These are phyloP conservation scores for Basidiobolus meristosporus DNA, from an alignment of 371 early-diverging fungal genomes.

Conservation along the genomic window DNA sequence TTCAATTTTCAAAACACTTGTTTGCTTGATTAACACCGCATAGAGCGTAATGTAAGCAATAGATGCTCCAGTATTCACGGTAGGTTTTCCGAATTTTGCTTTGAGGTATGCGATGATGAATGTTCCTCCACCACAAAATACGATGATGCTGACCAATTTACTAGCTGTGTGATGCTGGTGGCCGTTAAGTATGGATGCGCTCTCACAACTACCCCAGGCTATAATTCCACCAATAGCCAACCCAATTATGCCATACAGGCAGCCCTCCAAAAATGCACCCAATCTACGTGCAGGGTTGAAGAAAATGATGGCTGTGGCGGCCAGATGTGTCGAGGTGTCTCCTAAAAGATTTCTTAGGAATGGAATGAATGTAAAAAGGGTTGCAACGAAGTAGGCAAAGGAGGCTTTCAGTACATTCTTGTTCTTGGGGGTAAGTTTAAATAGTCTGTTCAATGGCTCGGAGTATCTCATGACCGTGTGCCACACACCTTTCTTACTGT, in stretches of 20 bases:
- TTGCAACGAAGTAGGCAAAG: conserved; percentile 39
- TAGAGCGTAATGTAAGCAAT: conserved; percentile 34
- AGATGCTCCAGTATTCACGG: conserved; percentile 36
- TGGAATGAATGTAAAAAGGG: conserved; percentile 38
- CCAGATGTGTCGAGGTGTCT: conserved; percentile 27
- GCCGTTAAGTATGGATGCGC: conserved; percentile 29
- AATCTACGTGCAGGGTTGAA: conserved; percentile 44
- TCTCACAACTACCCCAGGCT: too few species aligned
- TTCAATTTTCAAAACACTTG: conserved; percentile 20
- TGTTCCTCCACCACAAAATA: conserved; percentile 34
- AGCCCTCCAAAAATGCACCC: conserved; percentile 47
- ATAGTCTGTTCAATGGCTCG: too few species aligned
- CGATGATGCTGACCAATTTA: conserved; percentile 19
- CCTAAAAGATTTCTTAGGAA: conserved; percentile 19
- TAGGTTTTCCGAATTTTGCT: conserved; percentile 37
- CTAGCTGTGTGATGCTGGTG: conserved; percentile 14
- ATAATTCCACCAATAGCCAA: conserved; percentile 25
- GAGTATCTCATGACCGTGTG: too few species aligned
- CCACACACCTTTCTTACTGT: too few species aligned
- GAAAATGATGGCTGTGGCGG: conserved; percentile 40
- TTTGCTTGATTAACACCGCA: conserved; percentile 15
- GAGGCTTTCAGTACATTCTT: conserved; percentile 39
- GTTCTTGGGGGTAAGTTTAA: too few species aligned
- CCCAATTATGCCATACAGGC: conserved; percentile 30
- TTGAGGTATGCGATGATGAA: conserved; percentile 34